A percentile compares a stretch with the other conserved stretches of the same genome.
phyloP scores from a whole-genome alignment of 306 rosid species.

The Quercus berberidifolia region DNA sequence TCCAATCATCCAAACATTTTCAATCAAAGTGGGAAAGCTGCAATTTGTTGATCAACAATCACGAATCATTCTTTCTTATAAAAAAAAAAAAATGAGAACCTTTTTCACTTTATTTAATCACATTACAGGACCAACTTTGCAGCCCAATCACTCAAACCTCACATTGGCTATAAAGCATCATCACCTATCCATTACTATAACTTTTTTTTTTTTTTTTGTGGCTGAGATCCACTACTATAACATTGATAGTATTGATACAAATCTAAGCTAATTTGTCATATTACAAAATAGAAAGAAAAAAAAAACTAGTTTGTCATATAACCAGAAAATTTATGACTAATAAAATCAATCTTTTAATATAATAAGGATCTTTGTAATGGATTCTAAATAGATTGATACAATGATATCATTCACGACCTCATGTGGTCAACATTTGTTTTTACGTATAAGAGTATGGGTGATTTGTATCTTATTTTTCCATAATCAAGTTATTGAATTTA shows the following conservation, averaged over 20 bases:
- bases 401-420: background rate
- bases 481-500: background rate
- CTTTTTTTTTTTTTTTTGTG: too few species aligned
- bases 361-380: background rate
- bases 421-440: background rate
- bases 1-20: too few species aligned
- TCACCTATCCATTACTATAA: background rate
- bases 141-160: background rate
- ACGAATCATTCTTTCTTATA: too few species aligned
- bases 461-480: background rate
- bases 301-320: too few species aligned
- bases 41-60: too few species aligned
- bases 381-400: background rate
- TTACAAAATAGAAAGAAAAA: background rate
- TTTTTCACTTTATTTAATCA: background rate
- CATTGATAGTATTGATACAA: background rate
- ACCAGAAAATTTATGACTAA: background rate
- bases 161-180: background rate
- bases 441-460: too few species aligned
- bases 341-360: background rate
- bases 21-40: too few species aligned
- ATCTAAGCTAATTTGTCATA: background rate
- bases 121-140: background rate
- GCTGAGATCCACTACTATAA: background rate
- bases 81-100: background rate